Base-by-base conservation (phyloP, 768 basidiomycete species). In the Mycena vitilis region DNA sequence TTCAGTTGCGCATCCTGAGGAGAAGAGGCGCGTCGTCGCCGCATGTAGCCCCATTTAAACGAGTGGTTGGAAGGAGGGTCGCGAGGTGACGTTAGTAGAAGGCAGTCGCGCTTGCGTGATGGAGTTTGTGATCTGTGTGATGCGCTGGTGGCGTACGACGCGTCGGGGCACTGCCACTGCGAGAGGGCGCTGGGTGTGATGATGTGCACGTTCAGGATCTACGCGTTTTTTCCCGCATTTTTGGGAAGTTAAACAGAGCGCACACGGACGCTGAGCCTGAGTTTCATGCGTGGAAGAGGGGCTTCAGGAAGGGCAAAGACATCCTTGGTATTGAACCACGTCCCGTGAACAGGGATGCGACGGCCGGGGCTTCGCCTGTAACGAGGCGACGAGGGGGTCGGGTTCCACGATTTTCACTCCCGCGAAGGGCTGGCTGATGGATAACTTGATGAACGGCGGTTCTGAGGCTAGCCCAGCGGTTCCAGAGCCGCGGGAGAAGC, bases 11-110 rank as follows among this genome's bases (percentile, higher is more conserved):
- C 55, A 64, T 64, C 63, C 54, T 37, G 1, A 22, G n/a, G 63
- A 56, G 63, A 64, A 64, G 63, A 44, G 61, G 53, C 62, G 60
- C 60, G 23, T 20, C 61, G 61, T 42, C 51, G 51, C 51, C 62
- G 42, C 45, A 45, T 18, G 30, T 47, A 25, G 20, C 13, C 8
- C 44, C 30, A 55, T 57, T 44, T 34, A 15, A 15, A 11, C 30
- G 25, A 13, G n/a, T 55, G 11, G 54, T 6, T n/a, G 47, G 47
- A n/a, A 49, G n/a, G 52, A 44, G 61, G 38, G 60, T 52, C 44
- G 60, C 37, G 38, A 2, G 60, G 51, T 63, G 51, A 60, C 59
- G 59, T 60, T 37, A 60, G 20, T 16, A 51, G 60, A 61, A 61
- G 60, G 60, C 38, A 49, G 60, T 22, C 40, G 40, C 7, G 10